Evolutionary conservation across 805 yeast species (phyloP), one percentile per base, ranked within the genome.

Genomic region (Cyberlindnera maritima): DNA sequence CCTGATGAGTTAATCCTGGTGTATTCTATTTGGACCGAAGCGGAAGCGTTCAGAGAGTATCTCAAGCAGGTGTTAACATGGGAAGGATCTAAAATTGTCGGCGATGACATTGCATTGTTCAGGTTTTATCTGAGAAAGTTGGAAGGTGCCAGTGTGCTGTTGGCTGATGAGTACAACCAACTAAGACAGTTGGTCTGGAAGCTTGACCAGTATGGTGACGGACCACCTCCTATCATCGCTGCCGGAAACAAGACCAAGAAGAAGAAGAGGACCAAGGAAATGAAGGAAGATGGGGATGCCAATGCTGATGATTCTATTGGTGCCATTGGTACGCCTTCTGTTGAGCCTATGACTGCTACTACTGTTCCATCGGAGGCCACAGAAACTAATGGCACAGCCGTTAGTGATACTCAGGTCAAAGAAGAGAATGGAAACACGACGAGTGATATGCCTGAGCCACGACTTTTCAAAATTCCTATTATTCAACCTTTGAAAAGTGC

Each of bases 121-220:
- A 68, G 74, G 42, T 74, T 71, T 48, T 71, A 69, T 42, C 50
- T 77, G 45, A 65, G 81, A 43, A 79, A 80, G 56, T 50, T 79
- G 33, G 72, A 69, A 39, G 83, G 80, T 3, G 65, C 75, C 15
- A 65, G 65, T 37, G 55, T 72, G 2, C 31, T 64, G 38, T 48
- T 71, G 33, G 48, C 53, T 2, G 52, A 64, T 60, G 79, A 71
- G 45, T 59, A 50, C 40, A 64, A 60, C 45, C 56, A 44, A 29
- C 46, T 66, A 49, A 58, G 67, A 39, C 58, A 50, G 29, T 39
- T 55, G 49, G 36, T 60, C 2, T 64, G 64, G 54, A 36, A 50
- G 35, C 34, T 55, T 34, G 64, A 58, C 17, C 70, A 65, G 13
- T 46, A 53, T 38, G 49, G 56, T 2, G 54, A 37, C 15, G 54